These are phyloP conservation scores for Annulohypoxylon bovei DNA, from an alignment of 495 filamentous ascomycete genomes.

Conservation along the genomic window DNA sequence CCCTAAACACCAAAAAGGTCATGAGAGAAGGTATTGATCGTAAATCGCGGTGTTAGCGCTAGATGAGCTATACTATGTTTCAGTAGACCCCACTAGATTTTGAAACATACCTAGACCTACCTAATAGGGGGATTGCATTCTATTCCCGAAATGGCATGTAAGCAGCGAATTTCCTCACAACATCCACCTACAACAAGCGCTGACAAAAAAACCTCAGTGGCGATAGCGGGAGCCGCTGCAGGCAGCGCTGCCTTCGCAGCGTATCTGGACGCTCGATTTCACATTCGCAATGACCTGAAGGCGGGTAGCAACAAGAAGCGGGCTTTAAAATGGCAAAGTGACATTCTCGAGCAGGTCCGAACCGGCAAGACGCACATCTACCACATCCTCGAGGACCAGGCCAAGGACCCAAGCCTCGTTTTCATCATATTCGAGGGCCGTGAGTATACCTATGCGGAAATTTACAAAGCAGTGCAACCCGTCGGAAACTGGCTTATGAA, in stretches of 20 bases:
- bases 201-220: constrained; percentile 11
- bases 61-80: neutral
- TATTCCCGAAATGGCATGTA: constrained; percentile 27
- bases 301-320: constrained; percentile 16
- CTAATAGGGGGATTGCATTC: neutral
- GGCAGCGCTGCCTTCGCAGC: constrained; percentile 29
- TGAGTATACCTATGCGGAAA: constrained; percentile 49
- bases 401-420: constrained; percentile 27
- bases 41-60: neutral
- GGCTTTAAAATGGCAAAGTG: neutral
- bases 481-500: constrained; percentile 54
- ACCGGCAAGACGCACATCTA: constrained; percentile 43
- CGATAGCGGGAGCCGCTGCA: constrained; percentile 25
- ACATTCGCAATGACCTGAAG: constrained; percentile 47
- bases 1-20: neutral
- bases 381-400: constrained; percentile 48
- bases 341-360: constrained; percentile 20
- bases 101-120: neutral
- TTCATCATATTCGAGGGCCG: constrained; percentile 53
- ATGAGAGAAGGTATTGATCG: neutral
- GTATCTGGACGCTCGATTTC: constrained; percentile 33
- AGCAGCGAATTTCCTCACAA: neutral
- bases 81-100: neutral
- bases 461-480: constrained; percentile 44
- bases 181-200: neutral